Evolutionary conservation across 345 rosid species (phyloP).

Genomic region (Gossypium stocksii): DNA sequence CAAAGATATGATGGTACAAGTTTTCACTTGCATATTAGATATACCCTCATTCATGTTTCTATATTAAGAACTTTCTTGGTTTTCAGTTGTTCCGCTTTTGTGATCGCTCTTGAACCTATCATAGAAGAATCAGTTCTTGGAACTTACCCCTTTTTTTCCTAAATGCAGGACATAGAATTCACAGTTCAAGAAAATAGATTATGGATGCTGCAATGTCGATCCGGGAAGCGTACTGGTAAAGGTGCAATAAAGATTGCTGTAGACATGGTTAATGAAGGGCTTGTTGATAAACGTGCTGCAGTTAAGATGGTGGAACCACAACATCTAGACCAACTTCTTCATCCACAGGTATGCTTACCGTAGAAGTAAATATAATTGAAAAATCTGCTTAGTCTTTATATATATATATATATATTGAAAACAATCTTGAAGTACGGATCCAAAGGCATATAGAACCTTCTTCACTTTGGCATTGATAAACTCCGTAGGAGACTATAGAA

Average conservation of each 20-base stretch:
- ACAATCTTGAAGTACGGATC: not conserved
- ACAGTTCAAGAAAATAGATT: constrained; percentile 91
- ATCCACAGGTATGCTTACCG: constrained; percentile 58
- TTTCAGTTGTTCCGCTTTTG: not conserved
- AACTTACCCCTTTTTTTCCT: not conserved
- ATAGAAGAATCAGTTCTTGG: not conserved
- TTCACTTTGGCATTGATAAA: not conserved
- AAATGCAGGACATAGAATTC: constrained; percentile 81
- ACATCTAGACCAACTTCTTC: constrained; percentile 88
- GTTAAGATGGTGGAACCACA: constrained; percentile 85
- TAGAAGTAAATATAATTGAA: not conserved
- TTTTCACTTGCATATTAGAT: not conserved
- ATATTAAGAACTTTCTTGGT: not conserved
- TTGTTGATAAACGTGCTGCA: constrained; percentile 56
- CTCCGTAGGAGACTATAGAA: not conserved
- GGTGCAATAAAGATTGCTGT: constrained; percentile 92
- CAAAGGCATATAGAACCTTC: not conserved
- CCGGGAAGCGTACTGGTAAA: constrained; percentile 86
- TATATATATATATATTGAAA: not conserved
- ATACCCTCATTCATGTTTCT: not conserved
- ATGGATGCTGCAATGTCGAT: constrained; percentile 96
- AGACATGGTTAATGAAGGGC: constrained; percentile 85
- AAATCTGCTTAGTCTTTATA: not conserved
- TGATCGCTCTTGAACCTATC: not conserved
- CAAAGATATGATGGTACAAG: constrained; percentile 89